Base-by-base conservation (phyloP, 805 yeast species). In the Lachancea meyersii region DNA sequence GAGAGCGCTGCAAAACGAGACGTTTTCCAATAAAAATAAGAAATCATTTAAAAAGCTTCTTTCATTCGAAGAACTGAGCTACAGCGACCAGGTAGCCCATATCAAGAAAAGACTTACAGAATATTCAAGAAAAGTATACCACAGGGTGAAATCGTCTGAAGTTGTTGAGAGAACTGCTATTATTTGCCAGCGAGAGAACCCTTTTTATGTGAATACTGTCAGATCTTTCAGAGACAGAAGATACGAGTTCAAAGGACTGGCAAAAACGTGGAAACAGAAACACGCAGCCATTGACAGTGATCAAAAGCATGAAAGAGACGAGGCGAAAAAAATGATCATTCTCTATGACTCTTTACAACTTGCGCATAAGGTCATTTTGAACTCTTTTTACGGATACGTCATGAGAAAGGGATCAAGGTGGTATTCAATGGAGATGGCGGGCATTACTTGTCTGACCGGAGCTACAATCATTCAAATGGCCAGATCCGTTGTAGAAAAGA, bases 361-460 rank as follows among this genome's bases (percentile, higher is more conserved):
- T 50, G 98, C 98, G 0, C 97, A 93, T 63, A 93, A 93, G 58
- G 97, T 91, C 58, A 93, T 93, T 66, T 72, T 93, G 55, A 93
- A 93, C 58, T 91, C 97, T 0, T 93, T 93, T 60, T 93, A 93
- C 56, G 99, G 99, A 38, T 93, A 93, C 57, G 98, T 93, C 11
- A 93, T 93, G 98, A 77, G 99, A 65, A 93, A 93, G 57, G 99
- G 98, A 31, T 93, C 98, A 0, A 75, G 99, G 47, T 93, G 99
- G 99, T 93, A 89, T 57, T 93, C 98, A 0, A 88, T 93, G 93
- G 98, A 93, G 63, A 93, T 94, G 98, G 99, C 98, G 0, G 99
- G 99, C 49, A 93, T 93, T 16, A 93, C 99, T 0, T 94, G 98
- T 73, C 72, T 89, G 38, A 93, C 98, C 0, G 99, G 99, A 41